Conservation (phyloP, 768 basidiomycete species). For the Artomyces pyxidatus region DNA sequence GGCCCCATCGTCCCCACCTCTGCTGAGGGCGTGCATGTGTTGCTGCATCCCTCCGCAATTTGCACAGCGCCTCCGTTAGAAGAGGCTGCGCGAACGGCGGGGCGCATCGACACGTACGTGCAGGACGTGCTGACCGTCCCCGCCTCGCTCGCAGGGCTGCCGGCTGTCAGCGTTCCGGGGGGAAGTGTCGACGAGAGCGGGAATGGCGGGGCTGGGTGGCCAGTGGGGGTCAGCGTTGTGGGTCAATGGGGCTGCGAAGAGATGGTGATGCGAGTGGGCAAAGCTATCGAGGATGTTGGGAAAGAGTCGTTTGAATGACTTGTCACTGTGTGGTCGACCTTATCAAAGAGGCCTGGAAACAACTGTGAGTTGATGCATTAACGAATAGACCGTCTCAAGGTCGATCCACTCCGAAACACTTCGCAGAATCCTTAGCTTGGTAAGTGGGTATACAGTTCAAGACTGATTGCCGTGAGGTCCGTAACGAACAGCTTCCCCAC, state of each 20-base stretch:
- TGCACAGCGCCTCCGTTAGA: conserved; percentile 66
- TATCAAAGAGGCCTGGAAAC: too few species aligned
- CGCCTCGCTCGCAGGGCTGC: conserved; percentile 83
- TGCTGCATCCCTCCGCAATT: conserved; percentile 85
- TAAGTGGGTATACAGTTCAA: too few species aligned
- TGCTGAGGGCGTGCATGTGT: conserved; percentile 55
- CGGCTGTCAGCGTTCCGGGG: conserved; percentile 68
- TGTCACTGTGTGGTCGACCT: too few species aligned
- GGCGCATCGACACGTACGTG: conserved; percentile 56
- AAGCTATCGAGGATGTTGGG: conserved; percentile 31
- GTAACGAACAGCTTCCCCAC: too few species aligned
- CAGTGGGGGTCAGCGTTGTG: conserved; percentile 74
- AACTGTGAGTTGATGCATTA: too few species aligned
- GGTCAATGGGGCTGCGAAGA: conserved; percentile 83
- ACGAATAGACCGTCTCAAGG: too few species aligned
- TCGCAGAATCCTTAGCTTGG: too few species aligned
- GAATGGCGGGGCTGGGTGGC: conserved; percentile 54
- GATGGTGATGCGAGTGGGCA: conserved; percentile 47
- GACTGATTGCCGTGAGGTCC: too few species aligned
- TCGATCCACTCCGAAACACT: too few species aligned
- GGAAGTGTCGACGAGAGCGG: conserved; percentile 18
- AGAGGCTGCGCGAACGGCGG: conserved; percentile 7
- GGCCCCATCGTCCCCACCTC: background rate
- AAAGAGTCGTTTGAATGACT: too few species aligned
- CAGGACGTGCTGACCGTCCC: conserved; percentile 93